Conservation (phyloP, 75 land plant species). For the Selaginella tamariscina region DNA sequence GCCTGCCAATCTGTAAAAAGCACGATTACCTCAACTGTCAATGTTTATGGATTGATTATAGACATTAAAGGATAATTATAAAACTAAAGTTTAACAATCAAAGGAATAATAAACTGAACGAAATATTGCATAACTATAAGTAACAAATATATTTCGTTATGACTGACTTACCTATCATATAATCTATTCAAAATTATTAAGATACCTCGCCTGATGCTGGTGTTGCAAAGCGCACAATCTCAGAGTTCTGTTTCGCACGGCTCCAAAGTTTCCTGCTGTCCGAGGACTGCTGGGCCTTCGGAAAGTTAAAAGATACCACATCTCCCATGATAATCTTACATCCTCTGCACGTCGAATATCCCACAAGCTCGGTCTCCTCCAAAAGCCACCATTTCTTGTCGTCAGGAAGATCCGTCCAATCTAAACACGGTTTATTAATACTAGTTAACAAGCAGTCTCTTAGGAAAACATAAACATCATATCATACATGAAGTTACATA, state of each 20-base stretch:
- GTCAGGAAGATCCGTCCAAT: neutral
- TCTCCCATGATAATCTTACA: constrained; percentile 49
- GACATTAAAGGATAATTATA: too few species aligned
- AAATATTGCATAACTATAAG: too few species aligned
- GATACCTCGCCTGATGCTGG: constrained; percentile 49
- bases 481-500: too few species aligned
- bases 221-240: constrained; percentile 75
- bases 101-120: neutral
- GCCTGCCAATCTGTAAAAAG: constrained; percentile 64
- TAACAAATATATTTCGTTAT: too few species aligned
- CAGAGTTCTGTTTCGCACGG: constrained; percentile 48
- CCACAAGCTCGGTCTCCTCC: constrained; percentile 41
- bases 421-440: too few species aligned
- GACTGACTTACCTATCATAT: too few species aligned
- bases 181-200: too few species aligned
- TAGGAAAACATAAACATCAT: too few species aligned
- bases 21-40: too few species aligned
- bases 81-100: too few species aligned
- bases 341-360: constrained; percentile 73
- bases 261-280: constrained; percentile 18
- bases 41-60: too few species aligned
- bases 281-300: constrained; percentile 10
- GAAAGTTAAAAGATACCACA: constrained; percentile 47
- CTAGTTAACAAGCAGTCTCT: too few species aligned
- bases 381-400: constrained; percentile 49